A percentile compares a stretch with the other conserved stretches of the same genome.
phyloP scores from a whole-genome alignment of 164 flowering plant species.

The Warburgia ugandensis region DNA sequence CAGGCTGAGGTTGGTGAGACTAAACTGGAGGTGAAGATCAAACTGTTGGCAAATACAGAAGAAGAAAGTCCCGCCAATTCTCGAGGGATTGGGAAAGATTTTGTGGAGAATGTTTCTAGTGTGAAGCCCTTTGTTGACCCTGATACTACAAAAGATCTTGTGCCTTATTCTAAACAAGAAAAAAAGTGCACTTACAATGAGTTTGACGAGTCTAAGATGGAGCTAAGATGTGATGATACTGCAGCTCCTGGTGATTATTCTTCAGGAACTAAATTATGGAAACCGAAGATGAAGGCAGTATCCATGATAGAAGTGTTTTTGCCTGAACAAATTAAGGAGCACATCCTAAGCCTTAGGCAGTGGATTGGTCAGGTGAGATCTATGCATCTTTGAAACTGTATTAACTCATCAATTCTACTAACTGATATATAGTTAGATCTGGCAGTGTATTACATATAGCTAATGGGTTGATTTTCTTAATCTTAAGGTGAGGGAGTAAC shows the following conservation, averaged over 20 bases:
- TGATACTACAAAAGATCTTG: constrained; percentile 26
- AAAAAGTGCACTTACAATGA: constrained; percentile 12
- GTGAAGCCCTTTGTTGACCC: constrained; percentile 32
- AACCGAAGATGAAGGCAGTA: constrained; percentile 90
- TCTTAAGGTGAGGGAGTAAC: too few relatives aligned
- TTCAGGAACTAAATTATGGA: constrained; percentile 63
- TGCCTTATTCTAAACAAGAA: constrained; percentile 34
- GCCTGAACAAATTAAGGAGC: constrained; percentile 89
- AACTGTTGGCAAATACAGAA: too few relatives aligned
- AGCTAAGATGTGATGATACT: constrained; percentile 33
- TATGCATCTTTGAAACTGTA: constrained; percentile 4
- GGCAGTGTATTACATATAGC: too few relatives aligned
- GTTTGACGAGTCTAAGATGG: constrained; percentile 10
- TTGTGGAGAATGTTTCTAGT: constrained; percentile 21
- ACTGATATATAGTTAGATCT: not conserved
- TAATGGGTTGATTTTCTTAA: too few relatives aligned
- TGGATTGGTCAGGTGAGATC: constrained; percentile 98
- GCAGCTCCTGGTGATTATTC: constrained; percentile 34
- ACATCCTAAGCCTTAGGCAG: constrained; percentile 80
- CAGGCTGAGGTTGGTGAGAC: too few relatives aligned
- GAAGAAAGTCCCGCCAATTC: constrained; percentile 21
- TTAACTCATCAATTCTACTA: not conserved
- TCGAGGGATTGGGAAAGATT: constrained; percentile 28
- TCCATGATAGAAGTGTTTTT: constrained; percentile 91
- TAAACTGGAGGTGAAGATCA: too few relatives aligned